Conservation (phyloP, 345 rosid genomes). For the Eucalyptus curtisii region DNA sequence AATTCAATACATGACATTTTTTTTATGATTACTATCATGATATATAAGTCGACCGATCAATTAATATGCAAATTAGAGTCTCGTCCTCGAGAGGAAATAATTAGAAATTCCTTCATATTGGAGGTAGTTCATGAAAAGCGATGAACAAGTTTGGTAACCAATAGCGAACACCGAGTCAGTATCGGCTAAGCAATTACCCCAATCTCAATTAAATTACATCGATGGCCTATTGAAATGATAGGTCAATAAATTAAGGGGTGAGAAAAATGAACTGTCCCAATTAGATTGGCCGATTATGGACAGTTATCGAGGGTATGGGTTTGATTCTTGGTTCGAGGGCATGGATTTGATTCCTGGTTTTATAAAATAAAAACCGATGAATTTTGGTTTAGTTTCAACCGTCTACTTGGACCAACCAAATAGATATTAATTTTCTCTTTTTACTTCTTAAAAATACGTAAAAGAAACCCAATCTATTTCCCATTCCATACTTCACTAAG, state of each 20-base stretch:
- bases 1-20: background rate
- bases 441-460: too few relatives aligned
- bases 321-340: background rate
- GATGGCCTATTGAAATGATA: background rate
- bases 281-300: accelerated
- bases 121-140: background rate
- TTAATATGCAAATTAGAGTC: background rate
- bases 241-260: background rate
- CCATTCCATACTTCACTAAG: too few relatives aligned
- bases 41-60: background rate
- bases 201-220: background rate
- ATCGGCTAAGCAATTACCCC: background rate
- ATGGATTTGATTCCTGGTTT: background rate
- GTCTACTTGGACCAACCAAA: accelerated
- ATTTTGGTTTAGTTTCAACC: background rate
- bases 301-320: accelerated
- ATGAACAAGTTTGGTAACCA: background rate
- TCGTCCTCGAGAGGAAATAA: background rate
- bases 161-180: background rate
- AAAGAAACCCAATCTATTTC: too few relatives aligned
- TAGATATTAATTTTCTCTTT: background rate
- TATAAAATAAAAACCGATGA: too few relatives aligned
- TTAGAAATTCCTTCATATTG: background rate
- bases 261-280: too few relatives aligned
- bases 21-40: too few relatives aligned